Evolutionary conservation across 2,329 filamentous ascomycete genomes (phyloP).

Genomic region (Clonostachys rosea): DNA sequence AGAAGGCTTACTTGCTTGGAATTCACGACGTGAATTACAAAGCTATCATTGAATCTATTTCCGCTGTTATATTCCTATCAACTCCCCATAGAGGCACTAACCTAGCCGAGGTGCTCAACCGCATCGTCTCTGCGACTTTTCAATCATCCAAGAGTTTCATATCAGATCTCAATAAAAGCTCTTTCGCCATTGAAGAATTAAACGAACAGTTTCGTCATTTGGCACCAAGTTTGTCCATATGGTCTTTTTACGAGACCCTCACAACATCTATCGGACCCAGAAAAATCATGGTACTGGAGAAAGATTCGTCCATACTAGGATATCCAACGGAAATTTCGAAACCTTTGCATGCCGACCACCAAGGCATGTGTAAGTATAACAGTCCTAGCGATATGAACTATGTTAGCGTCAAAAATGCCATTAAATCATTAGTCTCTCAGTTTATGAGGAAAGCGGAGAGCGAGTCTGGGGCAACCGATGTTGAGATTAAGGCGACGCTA

Average conservation of each 20-base stretch:
- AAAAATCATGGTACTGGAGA: background rate
- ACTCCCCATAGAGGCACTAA: background rate
- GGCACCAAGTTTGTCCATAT: background rate
- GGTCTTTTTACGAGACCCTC: background rate
- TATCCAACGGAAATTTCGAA: background rate
- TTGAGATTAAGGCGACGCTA: too few relatives aligned
- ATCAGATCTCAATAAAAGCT: background rate
- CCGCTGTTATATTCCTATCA: background rate
- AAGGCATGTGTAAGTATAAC: background rate
- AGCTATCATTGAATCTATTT: background rate
- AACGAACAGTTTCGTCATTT: background rate
- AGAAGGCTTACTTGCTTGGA: conserved; percentile 1
- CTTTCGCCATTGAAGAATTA: background rate
- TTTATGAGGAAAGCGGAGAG: too few relatives aligned
- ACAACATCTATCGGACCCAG: background rate
- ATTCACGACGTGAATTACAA: background rate
- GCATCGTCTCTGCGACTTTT: background rate
- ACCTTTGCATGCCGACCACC: background rate
- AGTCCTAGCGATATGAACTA: background rate
- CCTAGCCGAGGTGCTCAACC: background rate
- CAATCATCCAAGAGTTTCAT: background rate
- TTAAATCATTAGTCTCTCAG: too few relatives aligned
- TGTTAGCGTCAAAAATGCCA: background rate
- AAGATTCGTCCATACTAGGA: background rate
- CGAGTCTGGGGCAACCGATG: too few relatives aligned